A percentile compares a stretch with the other conserved stretches of the same genome.
Evolutionary conservation across 306 rosid genomes (phyloP).

Genomic region (Cotoneaster glaucophyllus): DNA sequence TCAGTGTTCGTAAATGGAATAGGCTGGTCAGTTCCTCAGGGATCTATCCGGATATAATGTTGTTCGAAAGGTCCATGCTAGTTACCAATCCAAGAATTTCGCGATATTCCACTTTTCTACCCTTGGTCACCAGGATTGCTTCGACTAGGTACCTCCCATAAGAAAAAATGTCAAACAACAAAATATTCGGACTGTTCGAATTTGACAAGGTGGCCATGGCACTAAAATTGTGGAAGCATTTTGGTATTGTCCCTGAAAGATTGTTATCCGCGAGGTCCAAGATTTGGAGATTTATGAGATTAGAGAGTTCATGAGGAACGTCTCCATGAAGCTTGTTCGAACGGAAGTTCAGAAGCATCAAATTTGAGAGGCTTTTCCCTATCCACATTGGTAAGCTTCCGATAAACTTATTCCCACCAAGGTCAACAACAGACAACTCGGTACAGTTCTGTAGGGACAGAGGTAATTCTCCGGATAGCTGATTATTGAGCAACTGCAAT

Average conservation of each 20-base stretch:
- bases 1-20: neutral
- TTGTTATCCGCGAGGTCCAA: slow-evolving; percentile 8
- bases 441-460: neutral
- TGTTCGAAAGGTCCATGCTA: neutral
- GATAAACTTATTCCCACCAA: neutral
- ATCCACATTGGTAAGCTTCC: slow-evolving; percentile 23
- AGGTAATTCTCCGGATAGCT: slow-evolving; percentile 17
- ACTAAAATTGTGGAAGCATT: neutral
- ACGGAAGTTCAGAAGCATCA: slow-evolving; percentile 8
- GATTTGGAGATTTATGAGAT: slow-evolving; percentile 5
- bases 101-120: neutral
- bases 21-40: neutral
- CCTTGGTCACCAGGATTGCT: neutral
- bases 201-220: neutral
- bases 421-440: neutral
- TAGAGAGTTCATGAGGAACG: slow-evolving; percentile 6
- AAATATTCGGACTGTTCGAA: neutral
- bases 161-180: neutral
- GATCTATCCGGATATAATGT: neutral
- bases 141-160: neutral
- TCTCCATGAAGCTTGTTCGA: slow-evolving; percentile 6
- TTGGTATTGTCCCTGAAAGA: slow-evolving; percentile 11
- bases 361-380: neutral
- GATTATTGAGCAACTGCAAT: slow-evolving; percentile 16
- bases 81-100: neutral